Percentiles rank a stretch among this genome's conserved stretches.
phyloP scores from a whole-genome alignment of 176 grass and related monocot species.

The Carex cristatella region DNA sequence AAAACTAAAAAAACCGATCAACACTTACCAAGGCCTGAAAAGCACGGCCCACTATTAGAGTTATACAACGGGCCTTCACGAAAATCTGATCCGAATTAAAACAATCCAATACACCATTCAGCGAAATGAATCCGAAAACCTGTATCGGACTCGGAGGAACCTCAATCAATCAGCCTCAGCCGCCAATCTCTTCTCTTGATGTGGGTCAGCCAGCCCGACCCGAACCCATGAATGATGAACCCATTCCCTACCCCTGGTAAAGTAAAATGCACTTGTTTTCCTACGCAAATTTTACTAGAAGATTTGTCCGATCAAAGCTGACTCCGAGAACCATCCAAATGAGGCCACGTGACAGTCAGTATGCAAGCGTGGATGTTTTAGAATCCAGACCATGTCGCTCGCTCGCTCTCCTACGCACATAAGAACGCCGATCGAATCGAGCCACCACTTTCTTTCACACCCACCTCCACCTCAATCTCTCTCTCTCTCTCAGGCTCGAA shows the following conservation, averaged over 20 bases:
- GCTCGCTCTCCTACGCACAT: neutral
- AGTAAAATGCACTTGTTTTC: neutral
- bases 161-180: neutral
- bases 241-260: neutral
- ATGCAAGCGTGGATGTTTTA: neutral
- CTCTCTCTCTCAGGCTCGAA: neutral
- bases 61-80: neutral
- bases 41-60: neutral
- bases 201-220: neutral
- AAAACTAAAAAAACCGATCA: no score
- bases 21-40: neutral
- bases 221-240: neutral
- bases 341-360: neutral
- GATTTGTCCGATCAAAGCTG: neutral
- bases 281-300: slow-evolving; percentile 5
- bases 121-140: no score
- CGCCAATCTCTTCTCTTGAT: neutral
- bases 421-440: slow-evolving; percentile 13
- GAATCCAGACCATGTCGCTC: neutral
- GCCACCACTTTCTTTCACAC: neutral
- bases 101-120: neutral
- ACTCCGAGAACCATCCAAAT: neutral
- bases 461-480: neutral
- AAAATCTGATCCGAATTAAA: neutral
- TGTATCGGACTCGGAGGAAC: neutral